These are phyloP conservation scores for Hyphopichia pseudoburtonii DNA, from an alignment of 1,139 yeast genomes.

Conservation along the genomic window DNA sequence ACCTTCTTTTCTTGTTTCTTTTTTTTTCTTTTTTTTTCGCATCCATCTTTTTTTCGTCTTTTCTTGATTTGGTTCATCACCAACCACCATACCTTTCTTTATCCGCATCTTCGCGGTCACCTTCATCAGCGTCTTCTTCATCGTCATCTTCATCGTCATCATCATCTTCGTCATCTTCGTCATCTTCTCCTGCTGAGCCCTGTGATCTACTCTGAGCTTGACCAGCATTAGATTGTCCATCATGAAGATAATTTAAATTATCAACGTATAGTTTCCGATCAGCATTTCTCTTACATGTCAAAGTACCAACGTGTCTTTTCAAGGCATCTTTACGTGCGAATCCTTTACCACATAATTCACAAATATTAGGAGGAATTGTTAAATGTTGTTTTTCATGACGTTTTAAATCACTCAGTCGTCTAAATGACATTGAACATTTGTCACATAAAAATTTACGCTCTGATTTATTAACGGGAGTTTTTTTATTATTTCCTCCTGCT, in stretches of 20 bases:
- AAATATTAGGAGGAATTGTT: constrained; percentile 63
- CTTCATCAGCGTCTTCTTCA: neutral
- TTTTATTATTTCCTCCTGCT: constrained; percentile 2
- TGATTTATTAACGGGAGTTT: too few relatives aligned
- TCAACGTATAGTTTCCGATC: constrained; percentile 46
- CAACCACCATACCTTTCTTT: too few relatives aligned
- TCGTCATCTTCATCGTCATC: constrained; percentile 1
- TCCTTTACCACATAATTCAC: constrained; percentile 75
- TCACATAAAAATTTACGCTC: constrained; percentile 45
- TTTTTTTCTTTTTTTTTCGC: too few relatives aligned
- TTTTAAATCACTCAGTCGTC: constrained; percentile 63
- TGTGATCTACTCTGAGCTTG: neutral
- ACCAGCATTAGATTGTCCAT: neutral
- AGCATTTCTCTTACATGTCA: constrained; percentile 68
- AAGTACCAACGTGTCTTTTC: constrained; percentile 69
- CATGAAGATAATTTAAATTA: constrained; percentile 22
- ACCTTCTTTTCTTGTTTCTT: too few relatives aligned
- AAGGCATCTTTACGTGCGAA: constrained; percentile 82
- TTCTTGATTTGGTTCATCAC: too few relatives aligned
- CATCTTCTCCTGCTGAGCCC: neutral
- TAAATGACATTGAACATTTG: constrained; percentile 56
- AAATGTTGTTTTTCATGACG: constrained; percentile 64
- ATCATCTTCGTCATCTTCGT: neutral
- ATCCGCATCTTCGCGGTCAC: neutral
- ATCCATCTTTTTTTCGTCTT: too few relatives aligned